Percentiles rank a stretch among this genome's conserved stretches.
Conservation (phyloP, 1,139 yeast species). For the Tardiomyces depauwii region DNA sequence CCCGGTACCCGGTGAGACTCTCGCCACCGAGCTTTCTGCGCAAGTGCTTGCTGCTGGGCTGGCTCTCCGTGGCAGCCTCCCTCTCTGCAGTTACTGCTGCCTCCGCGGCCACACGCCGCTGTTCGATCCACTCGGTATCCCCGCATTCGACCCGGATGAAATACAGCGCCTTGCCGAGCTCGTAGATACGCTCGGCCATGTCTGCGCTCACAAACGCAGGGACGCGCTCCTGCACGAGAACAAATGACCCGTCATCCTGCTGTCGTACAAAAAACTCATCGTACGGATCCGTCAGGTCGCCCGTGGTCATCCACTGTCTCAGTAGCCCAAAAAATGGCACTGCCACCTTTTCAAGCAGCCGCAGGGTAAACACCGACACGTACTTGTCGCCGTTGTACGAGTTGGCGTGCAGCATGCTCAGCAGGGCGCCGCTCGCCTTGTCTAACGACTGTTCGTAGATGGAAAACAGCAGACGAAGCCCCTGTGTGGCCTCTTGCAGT, state of each 20-base stretch:
- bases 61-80: too few relatives aligned
- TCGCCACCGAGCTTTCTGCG: background rate
- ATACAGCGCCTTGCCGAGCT: conserved; percentile 68
- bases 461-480: conserved; percentile 44
- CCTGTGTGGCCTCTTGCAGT: conserved; percentile 40
- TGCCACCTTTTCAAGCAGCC: conserved; percentile 39
- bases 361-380: conserved; percentile 33
- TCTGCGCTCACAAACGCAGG: conserved; percentile 47
- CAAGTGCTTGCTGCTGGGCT: background rate
- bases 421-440: conserved; percentile 42
- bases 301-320: conserved; percentile 58
- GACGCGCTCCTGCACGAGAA: conserved; percentile 29
- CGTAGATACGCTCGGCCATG: conserved; percentile 47
- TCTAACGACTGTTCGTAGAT: conserved; percentile 27
- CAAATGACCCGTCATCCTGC: conserved; percentile 18
- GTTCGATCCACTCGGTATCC: conserved; percentile 48
- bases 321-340: conserved; percentile 55
- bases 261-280: conserved; percentile 58
- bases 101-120: conserved; percentile 15
- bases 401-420: conserved; percentile 41
- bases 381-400: conserved; percentile 54
- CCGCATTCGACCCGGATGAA: conserved; percentile 56
- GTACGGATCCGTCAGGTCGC: conserved; percentile 44
- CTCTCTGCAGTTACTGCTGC: background rate
- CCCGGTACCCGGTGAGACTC: conserved; percentile 21